phyloP scores from a whole-genome alignment of 2,329 filamentous ascomycete genomes.

The Nothopassalora personata region DNA sequence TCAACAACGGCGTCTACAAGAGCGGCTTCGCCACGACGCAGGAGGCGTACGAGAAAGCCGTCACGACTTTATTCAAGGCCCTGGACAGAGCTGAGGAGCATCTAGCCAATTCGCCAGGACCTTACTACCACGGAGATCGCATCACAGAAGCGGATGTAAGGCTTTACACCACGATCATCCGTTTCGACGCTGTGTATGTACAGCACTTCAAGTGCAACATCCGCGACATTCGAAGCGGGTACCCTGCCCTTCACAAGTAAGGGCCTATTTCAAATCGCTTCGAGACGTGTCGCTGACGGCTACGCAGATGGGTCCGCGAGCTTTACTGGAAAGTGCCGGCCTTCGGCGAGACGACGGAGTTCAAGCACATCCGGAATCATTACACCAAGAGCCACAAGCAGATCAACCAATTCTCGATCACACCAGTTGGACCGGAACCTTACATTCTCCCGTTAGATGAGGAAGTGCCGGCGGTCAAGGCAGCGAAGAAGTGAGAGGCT shows the following conservation, averaged over 20 bases:
- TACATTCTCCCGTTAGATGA: constrained; percentile 72
- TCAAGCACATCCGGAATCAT: constrained; percentile 88
- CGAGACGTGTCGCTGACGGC: not conserved
- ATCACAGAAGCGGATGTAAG: constrained; percentile 48
- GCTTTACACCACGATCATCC: constrained; percentile 57
- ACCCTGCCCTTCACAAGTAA: constrained; percentile 65
- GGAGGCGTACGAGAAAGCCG: constrained; percentile 46
- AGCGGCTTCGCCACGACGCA: constrained; percentile 49
- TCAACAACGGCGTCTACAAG: constrained; percentile 51
- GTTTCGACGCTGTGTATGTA: constrained; percentile 52
- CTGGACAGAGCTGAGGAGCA: constrained; percentile 45
- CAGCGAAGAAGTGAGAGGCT: constrained; percentile 9
- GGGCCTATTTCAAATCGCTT: too few species aligned
- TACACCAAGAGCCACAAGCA: constrained; percentile 62
- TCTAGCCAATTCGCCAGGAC: constrained; percentile 39
- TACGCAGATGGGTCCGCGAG: constrained; percentile 62
- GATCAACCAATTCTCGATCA: constrained; percentile 65
- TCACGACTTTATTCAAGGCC: constrained; percentile 43
- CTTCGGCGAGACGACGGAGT: constrained; percentile 79
- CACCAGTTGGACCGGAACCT: constrained; percentile 77
- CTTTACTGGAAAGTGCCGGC: constrained; percentile 79
- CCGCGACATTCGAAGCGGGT: constrained; percentile 75
- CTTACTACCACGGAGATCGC: constrained; percentile 44
- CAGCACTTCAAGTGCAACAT: constrained; percentile 74
- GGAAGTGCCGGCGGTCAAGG: constrained; percentile 59